Evolutionary conservation across 202 grass and related monocot genomes (phyloP), one percentile per base, ranked within the genome.

Genomic region (Panicum virgatum): DNA sequence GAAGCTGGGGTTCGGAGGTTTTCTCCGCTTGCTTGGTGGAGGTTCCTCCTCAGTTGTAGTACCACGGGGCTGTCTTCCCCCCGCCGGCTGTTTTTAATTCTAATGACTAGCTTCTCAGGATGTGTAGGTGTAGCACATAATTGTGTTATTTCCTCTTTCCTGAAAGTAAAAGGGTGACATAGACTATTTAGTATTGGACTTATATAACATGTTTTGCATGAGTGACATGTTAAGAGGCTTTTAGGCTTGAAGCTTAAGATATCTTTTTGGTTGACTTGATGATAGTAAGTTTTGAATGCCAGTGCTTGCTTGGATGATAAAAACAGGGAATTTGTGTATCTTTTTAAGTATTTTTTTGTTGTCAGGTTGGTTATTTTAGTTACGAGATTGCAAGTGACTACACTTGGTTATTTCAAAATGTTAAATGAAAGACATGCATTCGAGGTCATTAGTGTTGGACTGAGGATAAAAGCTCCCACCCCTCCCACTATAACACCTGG

Each of bases 331-430:
- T 39, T 53, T 45, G 22, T 53, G 22, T 2, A 70, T 62, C 39
- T 36, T 15, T 42, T 25, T 10, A 22, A 30, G 1, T 48, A 29
- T 77, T 61, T 12, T 7, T 39, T 25, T 48, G 59, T 39, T 39
- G 10, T 27, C 11, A 15, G 57, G 57, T 7, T 74, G 36, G 48
- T 23, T 39, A 56, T 6, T 38, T 37, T 5, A 53, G 27, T 56
- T 56, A 37, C 53, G 18, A 53, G 20, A 45, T 1, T 53, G 16
- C 11, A 56, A 83, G 37, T 68, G n/a, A 65, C 20, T 50, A 56
- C 27, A 50, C 26, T 36, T 12, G 38, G 8, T 87, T 54, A 82
- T 61, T 69, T 73, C 7, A 9, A 73, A 37, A 40, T 72, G 20
- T 25, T 39, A 52, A 86, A 32, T 9, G 19, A 52, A 61, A 44